Evolutionary conservation across 1,284 basidiomycete species (phyloP).

Genomic region (Melampsora abietis-canadensis): DNA sequence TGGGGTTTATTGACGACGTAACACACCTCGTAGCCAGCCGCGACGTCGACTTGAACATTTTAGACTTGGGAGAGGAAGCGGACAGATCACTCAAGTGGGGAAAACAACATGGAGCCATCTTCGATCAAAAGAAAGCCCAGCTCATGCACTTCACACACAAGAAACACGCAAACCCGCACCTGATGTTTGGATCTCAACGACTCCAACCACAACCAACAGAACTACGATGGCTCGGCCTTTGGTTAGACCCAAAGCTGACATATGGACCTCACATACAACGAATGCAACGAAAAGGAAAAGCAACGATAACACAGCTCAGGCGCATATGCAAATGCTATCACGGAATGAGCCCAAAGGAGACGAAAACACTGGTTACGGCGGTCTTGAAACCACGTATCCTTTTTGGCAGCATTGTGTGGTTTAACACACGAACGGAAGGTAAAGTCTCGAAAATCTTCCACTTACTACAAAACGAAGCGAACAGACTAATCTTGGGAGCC

Average conservation of each 20-base stretch:
- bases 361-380: too few relatives aligned
- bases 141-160: not conserved
- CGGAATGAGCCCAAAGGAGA: too few relatives aligned
- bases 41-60: not conserved
- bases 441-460: too few relatives aligned
- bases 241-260: too few relatives aligned
- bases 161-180: not conserved
- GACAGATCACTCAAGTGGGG: slow-evolving; percentile 4
- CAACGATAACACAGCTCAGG: too few relatives aligned
- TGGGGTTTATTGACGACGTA: slow-evolving; percentile 21
- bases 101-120: slow-evolving; percentile 7
- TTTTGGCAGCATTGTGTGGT: too few relatives aligned
- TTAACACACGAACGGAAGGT: too few relatives aligned
- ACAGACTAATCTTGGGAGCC: too few relatives aligned
- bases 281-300: too few relatives aligned
- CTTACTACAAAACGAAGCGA: too few relatives aligned
- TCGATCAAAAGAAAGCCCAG: slow-evolving; percentile 6
- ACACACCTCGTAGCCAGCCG: not conserved
- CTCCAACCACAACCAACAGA: not conserved
- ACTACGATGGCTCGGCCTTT: slow-evolving; percentile 11
- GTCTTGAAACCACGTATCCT: too few relatives aligned
- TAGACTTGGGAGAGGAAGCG: not conserved
- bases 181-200: not conserved
- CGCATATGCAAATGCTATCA: not conserved
- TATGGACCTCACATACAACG: too few relatives aligned